Evolutionary conservation across 768 basidiomycete genomes (phyloP).

Genomic region (Exidia glandulosa): DNA sequence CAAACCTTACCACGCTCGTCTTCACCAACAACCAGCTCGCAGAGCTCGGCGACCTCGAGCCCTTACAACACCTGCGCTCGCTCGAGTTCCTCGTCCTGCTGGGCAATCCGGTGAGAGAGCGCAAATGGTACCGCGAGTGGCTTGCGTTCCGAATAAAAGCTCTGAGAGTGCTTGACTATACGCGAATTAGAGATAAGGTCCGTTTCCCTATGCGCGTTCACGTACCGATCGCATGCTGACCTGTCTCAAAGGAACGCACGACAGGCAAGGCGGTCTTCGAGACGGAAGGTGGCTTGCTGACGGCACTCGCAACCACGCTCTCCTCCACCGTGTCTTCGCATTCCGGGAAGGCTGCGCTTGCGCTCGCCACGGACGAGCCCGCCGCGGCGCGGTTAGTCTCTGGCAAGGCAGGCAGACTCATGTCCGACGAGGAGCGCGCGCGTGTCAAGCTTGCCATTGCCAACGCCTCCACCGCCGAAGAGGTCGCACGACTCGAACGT

Average conservation of each 20-base stretch:
- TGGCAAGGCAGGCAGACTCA: constrained; percentile 71
- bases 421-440: constrained; percentile 87
- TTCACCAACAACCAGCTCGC: constrained; percentile 73
- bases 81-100: constrained; percentile 68
- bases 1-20: constrained; percentile 73
- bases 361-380: constrained; percentile 71
- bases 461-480: constrained; percentile 83
- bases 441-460: constrained; percentile 80
- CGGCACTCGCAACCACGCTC: constrained; percentile 68
- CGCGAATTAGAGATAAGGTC: constrained; percentile 91
- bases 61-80: constrained; percentile 61
- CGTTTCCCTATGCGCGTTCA: background rate
- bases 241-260: constrained; percentile 57
- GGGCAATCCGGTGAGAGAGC: constrained; percentile 79
- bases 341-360: constrained; percentile 47
- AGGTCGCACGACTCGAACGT: constrained; percentile 74
- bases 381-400: constrained; percentile 33
- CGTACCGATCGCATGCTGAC: constrained; percentile 10
- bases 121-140: constrained; percentile 97
- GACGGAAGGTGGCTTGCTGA: constrained; percentile 67
- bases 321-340: constrained; percentile 61
- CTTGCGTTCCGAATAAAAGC: constrained; percentile 78
- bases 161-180: constrained; percentile 88
- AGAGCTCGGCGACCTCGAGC: constrained; percentile 78
- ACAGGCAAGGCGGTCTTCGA: constrained; percentile 65